These are phyloP conservation scores for Auricularia cornea DNA, from an alignment of 768 basidiomycete species.

Conservation along the genomic window DNA sequence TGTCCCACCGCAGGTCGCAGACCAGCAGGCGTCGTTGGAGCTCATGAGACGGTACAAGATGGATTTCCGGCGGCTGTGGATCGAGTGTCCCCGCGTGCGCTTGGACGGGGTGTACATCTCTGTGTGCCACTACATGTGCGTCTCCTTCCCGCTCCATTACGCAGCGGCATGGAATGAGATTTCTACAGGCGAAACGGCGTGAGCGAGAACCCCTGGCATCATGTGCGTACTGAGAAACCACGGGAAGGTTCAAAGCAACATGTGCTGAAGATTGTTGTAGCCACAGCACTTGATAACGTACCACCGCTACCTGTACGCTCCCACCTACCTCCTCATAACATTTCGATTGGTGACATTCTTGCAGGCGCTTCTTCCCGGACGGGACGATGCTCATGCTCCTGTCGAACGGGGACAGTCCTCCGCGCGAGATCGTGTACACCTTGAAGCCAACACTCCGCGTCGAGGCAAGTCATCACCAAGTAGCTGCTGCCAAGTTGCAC, in stretches of 20 bases:
- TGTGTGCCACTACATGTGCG: conserved; percentile 80
- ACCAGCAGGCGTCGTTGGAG: conserved; percentile 37
- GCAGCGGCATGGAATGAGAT: background rate
- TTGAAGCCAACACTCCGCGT: conserved; percentile 70
- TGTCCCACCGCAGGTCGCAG: conserved; percentile 64
- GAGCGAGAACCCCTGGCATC: conserved; percentile 82
- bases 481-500: background rate
- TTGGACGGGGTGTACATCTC: conserved; percentile 88
- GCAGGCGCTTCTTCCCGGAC: conserved; percentile 78
- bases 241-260: conserved; percentile 3
- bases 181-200: conserved; percentile 55
- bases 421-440: conserved; percentile 63
- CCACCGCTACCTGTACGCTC: conserved; percentile 75
- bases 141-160: conserved; percentile 3
- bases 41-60: conserved; percentile 45
- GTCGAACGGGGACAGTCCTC: conserved; percentile 66
- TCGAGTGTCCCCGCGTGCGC: conserved; percentile 79
- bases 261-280: conserved; percentile 28
- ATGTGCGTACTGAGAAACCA: conserved; percentile 39
- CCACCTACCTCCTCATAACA: background rate
- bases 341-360: conserved; percentile 1
- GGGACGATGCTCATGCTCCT: conserved; percentile 82
- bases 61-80: conserved; percentile 68
- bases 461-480: conserved; percentile 66
- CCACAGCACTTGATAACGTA: conserved; percentile 84